phyloP scores from a whole-genome alignment of 768 basidiomycete species.

The Lyophyllum shimeji region DNA sequence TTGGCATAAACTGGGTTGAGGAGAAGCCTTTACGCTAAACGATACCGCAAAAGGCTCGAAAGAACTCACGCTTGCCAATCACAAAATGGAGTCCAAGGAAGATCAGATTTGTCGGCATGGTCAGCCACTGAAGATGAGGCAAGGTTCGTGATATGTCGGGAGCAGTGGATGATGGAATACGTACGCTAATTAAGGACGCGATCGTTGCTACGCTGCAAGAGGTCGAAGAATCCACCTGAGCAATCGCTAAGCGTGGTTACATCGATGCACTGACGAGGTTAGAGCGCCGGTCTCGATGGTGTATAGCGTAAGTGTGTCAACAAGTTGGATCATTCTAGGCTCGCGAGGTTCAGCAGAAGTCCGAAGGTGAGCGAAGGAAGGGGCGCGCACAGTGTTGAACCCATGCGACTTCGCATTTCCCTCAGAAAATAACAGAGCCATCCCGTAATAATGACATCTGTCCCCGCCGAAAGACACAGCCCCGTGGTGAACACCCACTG shows the following conservation, averaged over 20 bases:
- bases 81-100: conserved; percentile 49
- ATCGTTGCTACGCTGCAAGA: conserved; percentile 36
- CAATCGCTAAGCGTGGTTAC: neutral
- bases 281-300: conserved; percentile 42
- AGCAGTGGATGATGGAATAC: conserved; percentile 11
- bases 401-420: conserved; percentile 25
- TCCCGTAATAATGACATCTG: conserved; percentile 37
- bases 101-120: conserved; percentile 39
- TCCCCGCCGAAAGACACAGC: conserved; percentile 36
- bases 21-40: no score
- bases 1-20: conserved; percentile 33
- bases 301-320: conserved; percentile 38
- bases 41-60: neutral
- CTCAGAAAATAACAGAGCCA: conserved; percentile 37
- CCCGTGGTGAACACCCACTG: conserved; percentile 45
- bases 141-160: neutral
- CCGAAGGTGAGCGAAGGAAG: neutral
- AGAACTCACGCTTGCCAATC: conserved; percentile 41
- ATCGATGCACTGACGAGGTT: conserved; percentile 30
- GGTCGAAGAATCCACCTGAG: neutral
- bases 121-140: conserved; percentile 33
- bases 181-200: conserved; percentile 41
- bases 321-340: conserved; percentile 36
- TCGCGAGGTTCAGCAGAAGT: neutral
- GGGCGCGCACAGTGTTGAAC: conserved; percentile 26